Evolutionary conservation across 495 filamentous ascomycete genomes (phyloP).

Genomic region (Talaromyces stipitatus): DNA sequence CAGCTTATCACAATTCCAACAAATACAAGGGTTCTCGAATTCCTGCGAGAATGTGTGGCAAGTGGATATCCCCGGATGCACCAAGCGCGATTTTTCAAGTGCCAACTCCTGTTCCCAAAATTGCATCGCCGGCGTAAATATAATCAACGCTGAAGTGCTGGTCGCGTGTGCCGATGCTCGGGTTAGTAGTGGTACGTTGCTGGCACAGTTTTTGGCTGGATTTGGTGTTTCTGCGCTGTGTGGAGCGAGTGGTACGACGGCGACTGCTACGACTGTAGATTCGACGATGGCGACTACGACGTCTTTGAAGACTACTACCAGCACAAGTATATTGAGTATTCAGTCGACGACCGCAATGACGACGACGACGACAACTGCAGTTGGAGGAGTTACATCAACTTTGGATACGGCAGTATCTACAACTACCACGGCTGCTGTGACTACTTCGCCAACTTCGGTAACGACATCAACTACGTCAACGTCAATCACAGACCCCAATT

Average conservation of each 20-base stretch:
- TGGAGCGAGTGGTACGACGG: not conserved
- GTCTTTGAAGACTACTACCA: not conserved
- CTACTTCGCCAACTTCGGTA: not conserved
- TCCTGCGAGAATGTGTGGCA: constrained; percentile 3
- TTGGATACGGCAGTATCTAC: not conserved
- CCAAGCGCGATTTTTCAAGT: not conserved
- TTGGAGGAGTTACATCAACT: not conserved
- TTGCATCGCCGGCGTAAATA: constrained; percentile 1
- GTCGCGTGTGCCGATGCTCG: not conserved
- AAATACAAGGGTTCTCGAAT: constrained; percentile 1
- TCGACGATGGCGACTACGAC: not conserved
- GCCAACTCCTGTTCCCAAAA: not conserved
- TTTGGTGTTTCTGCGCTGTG: constrained; percentile 3
- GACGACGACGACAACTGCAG: not conserved
- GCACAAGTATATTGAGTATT: not conserved
- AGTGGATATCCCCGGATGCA: constrained; percentile 4
- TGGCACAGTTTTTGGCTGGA: constrained; percentile 1
- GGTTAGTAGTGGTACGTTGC: not conserved
- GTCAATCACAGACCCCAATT: not conserved
- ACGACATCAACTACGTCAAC: not conserved
- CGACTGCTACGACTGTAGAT: not conserved
- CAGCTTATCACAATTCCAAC: constrained; percentile 5
- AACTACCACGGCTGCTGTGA: not conserved
- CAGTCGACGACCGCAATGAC: not conserved
- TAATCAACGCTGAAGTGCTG: constrained; percentile 3